Conservation (phyloP, 2,329 filamentous ascomycete species). For the Beauveria brongniartii region DNA sequence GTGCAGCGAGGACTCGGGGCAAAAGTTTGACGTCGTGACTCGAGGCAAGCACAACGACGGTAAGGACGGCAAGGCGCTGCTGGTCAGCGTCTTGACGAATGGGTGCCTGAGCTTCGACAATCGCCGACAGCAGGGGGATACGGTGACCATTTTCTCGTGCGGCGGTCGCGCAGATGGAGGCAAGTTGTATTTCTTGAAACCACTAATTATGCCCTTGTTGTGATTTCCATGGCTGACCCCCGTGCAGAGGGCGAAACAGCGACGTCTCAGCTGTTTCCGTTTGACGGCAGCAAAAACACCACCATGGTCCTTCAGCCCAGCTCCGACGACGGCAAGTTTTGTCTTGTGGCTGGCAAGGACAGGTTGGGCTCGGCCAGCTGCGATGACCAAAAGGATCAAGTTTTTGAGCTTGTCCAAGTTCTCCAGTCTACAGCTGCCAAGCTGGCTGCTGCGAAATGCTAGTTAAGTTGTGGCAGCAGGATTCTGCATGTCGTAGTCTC, state of each 20-base stretch:
- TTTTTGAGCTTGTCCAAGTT: conserved; percentile 4
- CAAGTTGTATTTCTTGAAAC: conserved; percentile 17
- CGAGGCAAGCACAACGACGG: conserved; percentile 41
- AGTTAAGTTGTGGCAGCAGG: background rate
- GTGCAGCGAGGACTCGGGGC: conserved; percentile 36
- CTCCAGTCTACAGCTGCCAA: background rate
- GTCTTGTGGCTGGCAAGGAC: conserved; percentile 31
- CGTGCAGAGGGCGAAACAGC: conserved; percentile 35
- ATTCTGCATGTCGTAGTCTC: background rate
- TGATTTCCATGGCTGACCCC: background rate
- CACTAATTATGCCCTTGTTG: background rate
- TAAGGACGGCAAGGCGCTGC: conserved; percentile 29
- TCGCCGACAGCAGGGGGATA: conserved; percentile 34
- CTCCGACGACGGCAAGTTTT: conserved; percentile 33
- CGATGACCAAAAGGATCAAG: conserved; percentile 7
- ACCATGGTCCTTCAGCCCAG: conserved; percentile 36
- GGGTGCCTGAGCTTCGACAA: conserved; percentile 45
- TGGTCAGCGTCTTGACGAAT: conserved; percentile 42
- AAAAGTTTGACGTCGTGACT: conserved; percentile 44
- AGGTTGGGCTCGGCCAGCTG: conserved; percentile 18
- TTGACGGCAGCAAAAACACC: conserved; percentile 27
- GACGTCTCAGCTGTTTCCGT: conserved; percentile 41
- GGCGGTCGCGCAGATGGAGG: conserved; percentile 42
- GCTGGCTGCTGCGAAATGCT: background rate
- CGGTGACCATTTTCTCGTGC: conserved; percentile 43